These are phyloP conservation scores for Borealophlyctis nickersoniae DNA, from an alignment of 192 early-diverging fungal genomes.

Conservation along the genomic window DNA sequence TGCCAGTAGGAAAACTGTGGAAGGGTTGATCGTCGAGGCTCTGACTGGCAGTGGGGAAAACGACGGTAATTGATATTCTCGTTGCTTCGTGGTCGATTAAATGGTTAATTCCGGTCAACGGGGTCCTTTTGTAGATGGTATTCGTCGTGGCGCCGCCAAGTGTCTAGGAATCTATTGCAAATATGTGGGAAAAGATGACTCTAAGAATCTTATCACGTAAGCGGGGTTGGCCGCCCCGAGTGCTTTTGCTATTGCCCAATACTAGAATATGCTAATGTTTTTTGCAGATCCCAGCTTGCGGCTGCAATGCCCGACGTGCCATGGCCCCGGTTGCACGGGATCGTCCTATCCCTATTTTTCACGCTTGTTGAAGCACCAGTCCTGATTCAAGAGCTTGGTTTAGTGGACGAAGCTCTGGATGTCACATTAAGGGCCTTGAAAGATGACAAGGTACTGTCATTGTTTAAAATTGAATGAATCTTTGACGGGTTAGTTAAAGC, in stretches of 20 bases:
- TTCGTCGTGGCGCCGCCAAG: conserved; percentile 55
- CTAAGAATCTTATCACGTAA: conserved; percentile 43
- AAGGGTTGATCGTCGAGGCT: conserved; percentile 56
- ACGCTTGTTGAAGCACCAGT: conserved; percentile 45
- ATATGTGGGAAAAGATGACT: conserved; percentile 49
- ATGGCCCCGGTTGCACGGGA: conserved; percentile 33
- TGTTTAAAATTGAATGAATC: too few species aligned
- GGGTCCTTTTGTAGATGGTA: conserved; percentile 36
- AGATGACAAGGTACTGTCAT: conserved; percentile 21
- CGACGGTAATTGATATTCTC: conserved; percentile 27
- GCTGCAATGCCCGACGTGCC: conserved; percentile 8
- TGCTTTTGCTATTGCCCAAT: background rate
- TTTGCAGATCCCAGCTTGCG: conserved; percentile 33
- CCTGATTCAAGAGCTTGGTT: conserved; percentile 37
- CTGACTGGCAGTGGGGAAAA: conserved; percentile 51
- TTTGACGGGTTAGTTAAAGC: background rate
- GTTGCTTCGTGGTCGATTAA: conserved; percentile 6
- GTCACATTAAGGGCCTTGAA: background rate
- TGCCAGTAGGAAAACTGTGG: conserved; percentile 55
- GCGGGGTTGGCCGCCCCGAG: conserved; percentile 27
- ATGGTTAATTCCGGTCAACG: background rate
- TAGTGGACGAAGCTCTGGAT: conserved; percentile 3
- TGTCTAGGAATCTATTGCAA: conserved; percentile 58
- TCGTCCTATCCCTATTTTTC: conserved; percentile 46
- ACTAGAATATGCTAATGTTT: conserved; percentile 12